Conservation (phyloP, 139 green algal species). For the Edaphochlamys debaryana region DNA sequence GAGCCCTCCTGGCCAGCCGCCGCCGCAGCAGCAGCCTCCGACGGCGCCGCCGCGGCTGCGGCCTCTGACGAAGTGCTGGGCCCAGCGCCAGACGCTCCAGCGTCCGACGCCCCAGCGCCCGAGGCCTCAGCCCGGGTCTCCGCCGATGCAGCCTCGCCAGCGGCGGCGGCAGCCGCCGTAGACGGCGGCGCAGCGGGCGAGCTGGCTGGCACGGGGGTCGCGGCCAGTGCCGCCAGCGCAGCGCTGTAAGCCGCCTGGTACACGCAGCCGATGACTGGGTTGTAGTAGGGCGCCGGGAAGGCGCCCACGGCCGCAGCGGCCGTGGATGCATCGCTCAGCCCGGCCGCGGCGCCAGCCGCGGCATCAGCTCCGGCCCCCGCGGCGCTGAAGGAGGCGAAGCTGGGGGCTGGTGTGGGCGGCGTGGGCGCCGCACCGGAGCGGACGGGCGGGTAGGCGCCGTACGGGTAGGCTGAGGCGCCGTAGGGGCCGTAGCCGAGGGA, state of each 20-base stretch:
- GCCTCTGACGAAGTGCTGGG: background rate
- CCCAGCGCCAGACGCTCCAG: background rate
- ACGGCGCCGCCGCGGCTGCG: background rate
- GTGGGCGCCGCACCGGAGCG: background rate
- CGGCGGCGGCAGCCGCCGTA: background rate
- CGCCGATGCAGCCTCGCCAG: background rate
- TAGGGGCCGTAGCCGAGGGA: too few species aligned
- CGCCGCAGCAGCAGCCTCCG: slow-evolving; percentile 5
- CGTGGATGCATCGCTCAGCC: background rate
- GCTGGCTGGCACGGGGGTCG: background rate
- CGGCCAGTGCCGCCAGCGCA: slow-evolving; percentile 37
- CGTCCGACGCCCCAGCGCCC: background rate
- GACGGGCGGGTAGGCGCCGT: background rate
- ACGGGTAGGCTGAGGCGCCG: background rate
- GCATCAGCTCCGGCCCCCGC: background rate
- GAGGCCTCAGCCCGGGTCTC: background rate
- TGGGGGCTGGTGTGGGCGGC: background rate
- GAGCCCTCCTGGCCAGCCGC: slow-evolving; percentile 13
- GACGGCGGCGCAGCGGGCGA: background rate
- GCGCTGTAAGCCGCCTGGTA: slow-evolving; percentile 68
- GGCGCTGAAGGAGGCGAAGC: too few species aligned
- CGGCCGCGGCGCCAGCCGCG: background rate
- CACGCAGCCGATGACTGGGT: slow-evolving; percentile 48
- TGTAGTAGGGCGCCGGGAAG: slow-evolving; percentile 35
- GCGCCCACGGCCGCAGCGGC: too few species aligned